Percentiles rank a stretch among this genome's conserved stretches.
These are phyloP conservation scores for Lodderomyces beijingensis DNA, from an alignment of 1,139 yeast species.

Conservation along the genomic window DNA sequence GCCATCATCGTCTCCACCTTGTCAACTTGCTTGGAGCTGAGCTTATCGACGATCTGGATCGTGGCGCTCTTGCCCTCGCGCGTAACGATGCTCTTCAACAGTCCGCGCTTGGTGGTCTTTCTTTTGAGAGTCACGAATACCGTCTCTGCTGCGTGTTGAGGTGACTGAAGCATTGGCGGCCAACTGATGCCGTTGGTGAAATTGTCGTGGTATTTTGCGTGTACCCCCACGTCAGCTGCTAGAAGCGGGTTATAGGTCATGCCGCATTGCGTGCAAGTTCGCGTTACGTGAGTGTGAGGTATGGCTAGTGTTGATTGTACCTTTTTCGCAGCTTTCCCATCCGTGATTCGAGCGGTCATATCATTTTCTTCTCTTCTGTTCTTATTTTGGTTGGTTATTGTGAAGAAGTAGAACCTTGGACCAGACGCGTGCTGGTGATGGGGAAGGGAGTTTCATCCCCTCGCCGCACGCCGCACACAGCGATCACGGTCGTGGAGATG, in stretches of 20 bases:
- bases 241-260: conserved; percentile 53
- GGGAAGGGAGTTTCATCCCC: too few species aligned
- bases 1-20: conserved; percentile 28
- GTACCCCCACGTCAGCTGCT: conserved; percentile 43
- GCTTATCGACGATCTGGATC: conserved; percentile 17
- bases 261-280: conserved; percentile 51
- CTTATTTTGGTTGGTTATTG: too few species aligned
- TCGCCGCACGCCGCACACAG: too few species aligned
- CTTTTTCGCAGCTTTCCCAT: not conserved
- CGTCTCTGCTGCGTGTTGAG: conserved; percentile 27
- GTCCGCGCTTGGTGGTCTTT: conserved; percentile 1
- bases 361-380: not conserved
- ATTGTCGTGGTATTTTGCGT: conserved; percentile 43
- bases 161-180: conserved; percentile 18
- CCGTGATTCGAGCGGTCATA: not conserved
- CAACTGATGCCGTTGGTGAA: conserved; percentile 48
- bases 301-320: conserved; percentile 15
- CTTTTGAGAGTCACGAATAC: conserved; percentile 14
- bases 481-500: too few species aligned
- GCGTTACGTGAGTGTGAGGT: conserved; percentile 5
- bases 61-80: conserved; percentile 10
- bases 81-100: conserved; percentile 5
- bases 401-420: too few species aligned
- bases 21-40: conserved; percentile 17
- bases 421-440: too few species aligned